phyloP scores from a whole-genome alignment of 345 rosid genomes.

The Punica granatum region DNA sequence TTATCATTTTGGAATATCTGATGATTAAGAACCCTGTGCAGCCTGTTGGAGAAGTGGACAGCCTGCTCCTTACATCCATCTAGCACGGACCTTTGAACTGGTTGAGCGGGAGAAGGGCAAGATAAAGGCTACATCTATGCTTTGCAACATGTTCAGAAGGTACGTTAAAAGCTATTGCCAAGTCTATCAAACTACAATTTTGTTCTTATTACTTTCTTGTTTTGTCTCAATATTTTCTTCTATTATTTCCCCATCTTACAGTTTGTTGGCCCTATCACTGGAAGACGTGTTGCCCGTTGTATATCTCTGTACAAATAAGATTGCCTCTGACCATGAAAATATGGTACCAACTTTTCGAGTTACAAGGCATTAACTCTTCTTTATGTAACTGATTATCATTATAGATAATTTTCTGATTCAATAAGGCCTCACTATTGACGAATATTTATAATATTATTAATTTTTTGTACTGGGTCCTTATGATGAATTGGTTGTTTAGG shows the following conservation, averaged over 20 bases:
- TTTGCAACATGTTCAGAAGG: conserved; percentile 98
- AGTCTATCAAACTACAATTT: not conserved
- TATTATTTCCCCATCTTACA: conserved; percentile 21
- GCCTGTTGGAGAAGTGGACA: conserved; percentile 82
- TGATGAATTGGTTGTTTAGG: conserved; percentile 34
- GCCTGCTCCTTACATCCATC: conserved; percentile 78
- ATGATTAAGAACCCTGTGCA: conserved; percentile 25
- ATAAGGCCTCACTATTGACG: not conserved
- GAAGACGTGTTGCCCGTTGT: conserved; percentile 78
- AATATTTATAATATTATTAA: not conserved
- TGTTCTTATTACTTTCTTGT: not conserved
- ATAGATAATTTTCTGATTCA: not conserved
- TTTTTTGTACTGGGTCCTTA: not conserved
- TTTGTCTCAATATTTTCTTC: conserved; percentile 3
- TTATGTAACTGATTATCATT: not conserved
- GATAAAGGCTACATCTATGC: conserved; percentile 76
- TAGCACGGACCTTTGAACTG: conserved; percentile 73
- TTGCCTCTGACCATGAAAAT: conserved; percentile 82
- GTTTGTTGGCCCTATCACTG: conserved; percentile 79
- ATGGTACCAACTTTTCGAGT: conserved; percentile 33
- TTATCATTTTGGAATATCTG: conserved; percentile 4
- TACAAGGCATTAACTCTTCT: not conserved
- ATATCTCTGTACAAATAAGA: conserved; percentile 84
- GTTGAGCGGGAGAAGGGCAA: conserved; percentile 78
- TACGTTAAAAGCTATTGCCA: conserved; percentile 10